phyloP scores from a whole-genome alignment of 805 yeast genomes.

The Candida dajiaensis region DNA sequence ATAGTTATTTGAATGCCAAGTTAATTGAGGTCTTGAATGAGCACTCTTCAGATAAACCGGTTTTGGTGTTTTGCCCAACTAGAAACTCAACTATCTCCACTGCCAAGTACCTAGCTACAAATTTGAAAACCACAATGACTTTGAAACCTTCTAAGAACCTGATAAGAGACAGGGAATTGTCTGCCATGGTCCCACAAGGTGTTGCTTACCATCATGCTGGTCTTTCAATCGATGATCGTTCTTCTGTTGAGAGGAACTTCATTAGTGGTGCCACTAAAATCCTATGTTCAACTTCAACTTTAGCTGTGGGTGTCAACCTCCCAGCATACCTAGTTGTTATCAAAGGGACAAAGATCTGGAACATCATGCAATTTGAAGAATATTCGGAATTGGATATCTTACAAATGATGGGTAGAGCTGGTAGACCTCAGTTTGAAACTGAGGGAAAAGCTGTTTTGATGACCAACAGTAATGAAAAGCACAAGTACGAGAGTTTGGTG shows the following conservation, averaged over 20 bases:
- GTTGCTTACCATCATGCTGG: conserved; percentile 60
- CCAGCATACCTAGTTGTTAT: conserved; percentile 56
- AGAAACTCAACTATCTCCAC: conserved; percentile 42
- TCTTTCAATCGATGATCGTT: conserved; percentile 40
- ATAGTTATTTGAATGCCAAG: conserved; percentile 36
- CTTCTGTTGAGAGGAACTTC: conserved; percentile 38
- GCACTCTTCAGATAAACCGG: conserved; percentile 38
- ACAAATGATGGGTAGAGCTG: conserved; percentile 66
- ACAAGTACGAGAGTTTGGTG: conserved; percentile 35
- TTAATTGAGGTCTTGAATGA: conserved; percentile 32
- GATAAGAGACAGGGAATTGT: conserved; percentile 26
- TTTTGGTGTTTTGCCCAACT: conserved; percentile 48
- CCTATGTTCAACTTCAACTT: conserved; percentile 52
- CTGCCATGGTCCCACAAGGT: conserved; percentile 26
- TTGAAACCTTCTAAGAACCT: background rate
- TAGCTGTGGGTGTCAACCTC: conserved; percentile 56
- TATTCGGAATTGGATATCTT: conserved; percentile 49
- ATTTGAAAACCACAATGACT: conserved; percentile 4
- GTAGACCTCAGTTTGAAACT: conserved; percentile 52
- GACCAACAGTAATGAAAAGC: conserved; percentile 32
- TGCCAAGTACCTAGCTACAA: conserved; percentile 33
- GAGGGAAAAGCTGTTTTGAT: conserved; percentile 42
- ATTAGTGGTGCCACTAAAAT: conserved; percentile 35
- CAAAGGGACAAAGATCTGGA: conserved; percentile 61
- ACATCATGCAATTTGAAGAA: conserved; percentile 41